Base-by-base conservation (phyloP, 2,329 filamentous ascomycete genomes). In the Aspergillus felis region DNA sequence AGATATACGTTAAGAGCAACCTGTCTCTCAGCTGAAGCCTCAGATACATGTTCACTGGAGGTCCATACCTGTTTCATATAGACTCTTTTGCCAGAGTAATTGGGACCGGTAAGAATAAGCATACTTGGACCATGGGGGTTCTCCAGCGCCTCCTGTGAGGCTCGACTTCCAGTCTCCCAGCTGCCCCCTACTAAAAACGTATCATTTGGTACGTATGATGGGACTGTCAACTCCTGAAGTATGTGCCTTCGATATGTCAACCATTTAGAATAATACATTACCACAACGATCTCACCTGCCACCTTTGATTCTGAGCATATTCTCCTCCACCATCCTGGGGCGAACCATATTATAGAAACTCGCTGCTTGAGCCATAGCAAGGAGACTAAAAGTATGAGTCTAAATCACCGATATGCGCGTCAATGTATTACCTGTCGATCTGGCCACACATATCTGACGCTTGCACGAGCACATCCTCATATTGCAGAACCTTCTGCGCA, bases 31-130 rank as follows among this genome's bases (percentile, higher is more conserved):
- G 22, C 67, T 22, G 64, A 55, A 50, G 27, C 35, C 49, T 49
- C 27, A 27, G n/a, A 32, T n/a, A 9, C 17, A 9, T 56, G 12
- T 44, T 25, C 10, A 5, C 9, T 25, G 14, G 4, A 14, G 4
- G 9, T 17, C n/a, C 60, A 61, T 57, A 71, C 74, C 71, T 99
- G 93, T 73, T 96, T 99, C 69, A 97, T 82, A 73, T 96, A 97
- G 0, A 97, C 85, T 65, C 92, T 97, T 74, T 99, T 99, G 0
- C 94, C 94, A 0, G 94, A 97, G 71, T 94, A 95, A 66, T 99
- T 99, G 4, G 94, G 92, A 0, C 94, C 94, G 0, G 94, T 97
- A 66, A 99, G 74, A 5, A 97, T 78, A 12, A 97, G 71, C 76
- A 91, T 88, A 62, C 84, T 91, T 12, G 89, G 86, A 2, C 69